Percentiles rank a stretch among this genome's conserved stretches.
These are phyloP conservation scores for Sphagnum fallax DNA, from an alignment of 228 moss, liverwort and hornwort genomes.

Conservation along the genomic window DNA sequence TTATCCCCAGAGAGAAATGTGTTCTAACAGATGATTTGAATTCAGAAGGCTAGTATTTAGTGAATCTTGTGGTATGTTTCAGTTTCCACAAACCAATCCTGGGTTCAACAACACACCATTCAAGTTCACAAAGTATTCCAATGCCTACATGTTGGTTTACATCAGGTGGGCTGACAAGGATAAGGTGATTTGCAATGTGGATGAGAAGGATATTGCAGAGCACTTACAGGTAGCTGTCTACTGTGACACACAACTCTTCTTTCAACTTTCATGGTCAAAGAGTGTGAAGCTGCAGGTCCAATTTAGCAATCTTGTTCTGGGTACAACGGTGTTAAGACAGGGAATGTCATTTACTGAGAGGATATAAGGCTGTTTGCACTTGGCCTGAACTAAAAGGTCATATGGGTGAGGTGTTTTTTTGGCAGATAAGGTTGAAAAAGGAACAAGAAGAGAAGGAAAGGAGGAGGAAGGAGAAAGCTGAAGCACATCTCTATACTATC, in stretches of 20 bases:
- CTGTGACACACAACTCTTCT: no score
- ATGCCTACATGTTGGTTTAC: slow-evolving; percentile 83
- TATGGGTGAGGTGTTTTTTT: no score
- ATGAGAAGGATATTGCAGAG: slow-evolving; percentile 80
- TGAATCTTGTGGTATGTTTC: slow-evolving; percentile 4
- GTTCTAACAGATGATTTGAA: no score
- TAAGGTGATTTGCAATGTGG: slow-evolving; percentile 71
- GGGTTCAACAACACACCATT: slow-evolving; percentile 73
- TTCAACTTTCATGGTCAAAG: no score
- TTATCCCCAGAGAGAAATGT: no score
- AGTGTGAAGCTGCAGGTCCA: no score
- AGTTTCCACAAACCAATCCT: slow-evolving; percentile 72
- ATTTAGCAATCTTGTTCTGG: no score
- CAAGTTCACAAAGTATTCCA: slow-evolving; percentile 82
- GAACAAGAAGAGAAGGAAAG: slow-evolving; percentile 85
- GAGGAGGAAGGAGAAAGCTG: slow-evolving; percentile 79
- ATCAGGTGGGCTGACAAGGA: slow-evolving; percentile 77
- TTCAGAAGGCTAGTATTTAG: no score
- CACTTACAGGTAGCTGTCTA: slow-evolving; percentile 56
- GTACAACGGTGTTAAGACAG: no score
- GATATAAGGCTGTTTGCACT: slow-evolving; percentile 8
- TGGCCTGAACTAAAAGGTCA: background rate
- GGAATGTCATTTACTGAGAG: no score
- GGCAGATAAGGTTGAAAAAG: slow-evolving; percentile 64
- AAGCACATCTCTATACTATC: slow-evolving; percentile 81